A percentile compares a stretch with the other conserved stretches of the same genome.
Conservation (phyloP, 2,329 filamentous ascomycete genomes). For the Colletotrichum gigasporum region DNA sequence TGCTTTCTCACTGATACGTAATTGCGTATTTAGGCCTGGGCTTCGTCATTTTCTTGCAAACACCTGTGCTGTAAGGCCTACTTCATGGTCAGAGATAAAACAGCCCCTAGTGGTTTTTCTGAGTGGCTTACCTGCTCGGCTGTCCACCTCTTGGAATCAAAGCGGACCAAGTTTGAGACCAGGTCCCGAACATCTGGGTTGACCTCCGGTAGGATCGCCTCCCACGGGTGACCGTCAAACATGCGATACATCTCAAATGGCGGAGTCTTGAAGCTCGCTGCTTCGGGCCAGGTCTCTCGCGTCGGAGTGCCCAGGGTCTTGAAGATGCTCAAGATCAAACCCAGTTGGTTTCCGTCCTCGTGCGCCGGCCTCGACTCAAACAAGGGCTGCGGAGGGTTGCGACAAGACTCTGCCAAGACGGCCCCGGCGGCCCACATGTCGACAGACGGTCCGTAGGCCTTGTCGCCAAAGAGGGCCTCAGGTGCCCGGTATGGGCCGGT, state of each 20-base stretch:
- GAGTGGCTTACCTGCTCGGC: constrained; percentile 57
- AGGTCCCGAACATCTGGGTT: constrained; percentile 70
- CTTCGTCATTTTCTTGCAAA: background rate
- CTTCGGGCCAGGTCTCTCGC: constrained; percentile 84
- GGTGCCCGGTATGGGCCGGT: constrained; percentile 92
- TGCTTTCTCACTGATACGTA: background rate
- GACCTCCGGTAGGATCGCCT: constrained; percentile 71
- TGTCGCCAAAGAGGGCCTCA: constrained; percentile 88
- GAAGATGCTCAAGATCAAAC: constrained; percentile 92
- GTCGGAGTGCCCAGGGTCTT: constrained; percentile 89
- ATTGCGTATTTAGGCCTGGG: background rate
- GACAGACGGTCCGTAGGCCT: constrained; percentile 73
- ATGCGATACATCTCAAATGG: constrained; percentile 92
- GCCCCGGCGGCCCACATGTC: constrained; percentile 93
- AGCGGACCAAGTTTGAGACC: constrained; percentile 74
- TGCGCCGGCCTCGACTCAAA: constrained; percentile 80
- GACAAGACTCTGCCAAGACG: constrained; percentile 80
- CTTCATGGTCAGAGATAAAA: background rate
- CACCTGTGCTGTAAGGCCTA: constrained; percentile 27
- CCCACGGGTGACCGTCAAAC: constrained; percentile 76
- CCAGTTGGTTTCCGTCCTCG: constrained; percentile 90
- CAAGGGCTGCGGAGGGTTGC: constrained; percentile 65
- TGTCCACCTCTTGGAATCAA: constrained; percentile 74
- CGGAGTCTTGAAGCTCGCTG: constrained; percentile 70
- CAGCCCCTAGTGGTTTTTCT: background rate